A percentile compares a stretch with the other conserved stretches of the same genome.
Evolutionary conservation across 2,329 filamentous ascomycete genomes (phyloP).

Genomic region (Diaporthe ilicicola): DNA sequence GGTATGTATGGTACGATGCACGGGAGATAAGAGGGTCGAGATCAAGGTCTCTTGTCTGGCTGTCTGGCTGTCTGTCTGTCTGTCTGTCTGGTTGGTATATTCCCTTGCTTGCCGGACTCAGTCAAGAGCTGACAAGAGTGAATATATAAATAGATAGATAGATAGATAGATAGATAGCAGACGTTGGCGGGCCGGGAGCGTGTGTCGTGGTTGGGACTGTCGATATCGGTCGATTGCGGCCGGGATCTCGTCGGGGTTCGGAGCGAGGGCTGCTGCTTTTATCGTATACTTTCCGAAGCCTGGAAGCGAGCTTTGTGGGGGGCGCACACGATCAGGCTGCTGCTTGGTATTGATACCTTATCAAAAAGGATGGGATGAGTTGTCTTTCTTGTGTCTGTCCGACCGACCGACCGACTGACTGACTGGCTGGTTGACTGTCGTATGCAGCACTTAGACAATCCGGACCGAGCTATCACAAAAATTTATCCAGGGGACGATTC

Average conservation of each 20-base stretch:
- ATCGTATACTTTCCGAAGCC: constrained; percentile 23
- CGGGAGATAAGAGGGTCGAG: neutral
- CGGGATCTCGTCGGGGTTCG: constrained; percentile 7
- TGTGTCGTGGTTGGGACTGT: neutral
- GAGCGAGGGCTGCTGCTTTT: constrained; percentile 3
- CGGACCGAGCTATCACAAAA: constrained; percentile 11
- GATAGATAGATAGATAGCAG: constrained; percentile 7
- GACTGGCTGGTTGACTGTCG: neutral
- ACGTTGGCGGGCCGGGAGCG: neutral
- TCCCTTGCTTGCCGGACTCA: constrained; percentile 26
- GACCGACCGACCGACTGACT: neutral
- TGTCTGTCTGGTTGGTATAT: neutral
- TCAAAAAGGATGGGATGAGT: constrained; percentile 28
- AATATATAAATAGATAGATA: constrained; percentile 35
- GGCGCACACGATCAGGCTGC: neutral
- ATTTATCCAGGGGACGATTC: constrained; percentile 7
- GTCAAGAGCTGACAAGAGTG: constrained; percentile 34
- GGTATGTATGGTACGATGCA: neutral
- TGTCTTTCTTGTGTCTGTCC: neutral
- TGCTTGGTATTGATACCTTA: constrained; percentile 1
- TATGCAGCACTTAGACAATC: constrained; percentile 7
- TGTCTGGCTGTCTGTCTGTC: neutral
- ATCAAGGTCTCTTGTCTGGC: neutral
- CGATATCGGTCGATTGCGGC: neutral
- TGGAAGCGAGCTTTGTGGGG: constrained; percentile 18